phyloP scores from a whole-genome alignment of 2,329 filamentous ascomycete species.

The Pseudocercospora musae region DNA sequence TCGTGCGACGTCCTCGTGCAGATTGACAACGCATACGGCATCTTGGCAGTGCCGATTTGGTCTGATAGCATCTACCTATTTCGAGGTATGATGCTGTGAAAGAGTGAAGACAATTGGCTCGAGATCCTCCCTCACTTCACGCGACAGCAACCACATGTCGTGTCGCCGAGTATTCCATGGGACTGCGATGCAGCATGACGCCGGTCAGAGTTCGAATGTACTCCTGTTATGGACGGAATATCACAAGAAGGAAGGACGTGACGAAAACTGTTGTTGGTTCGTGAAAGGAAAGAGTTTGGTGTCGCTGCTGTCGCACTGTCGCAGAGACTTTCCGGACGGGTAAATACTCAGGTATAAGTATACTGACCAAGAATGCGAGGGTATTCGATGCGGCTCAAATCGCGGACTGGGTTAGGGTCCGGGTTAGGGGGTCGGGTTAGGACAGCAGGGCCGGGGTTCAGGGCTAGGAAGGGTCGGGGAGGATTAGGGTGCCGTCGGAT shows the following conservation, averaged over 20 bases:
- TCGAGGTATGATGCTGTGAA: not conserved
- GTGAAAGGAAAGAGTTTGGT: not conserved
- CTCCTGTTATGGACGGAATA: not conserved
- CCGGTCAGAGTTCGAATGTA: not conserved
- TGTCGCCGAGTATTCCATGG: not conserved
- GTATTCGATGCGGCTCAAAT: too few species aligned
- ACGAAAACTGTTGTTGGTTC: not conserved
- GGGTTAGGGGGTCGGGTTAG: too few species aligned
- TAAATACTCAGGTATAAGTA: too few species aligned
- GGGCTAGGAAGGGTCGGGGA: too few species aligned
- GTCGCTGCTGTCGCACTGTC: too few species aligned
- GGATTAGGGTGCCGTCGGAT: too few species aligned
- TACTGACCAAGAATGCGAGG: too few species aligned
- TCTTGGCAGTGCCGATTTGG: not conserved
- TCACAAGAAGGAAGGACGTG: not conserved
- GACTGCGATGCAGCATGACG: not conserved
- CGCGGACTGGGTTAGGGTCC: too few species aligned
- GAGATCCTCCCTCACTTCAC: not conserved
- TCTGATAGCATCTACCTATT: not conserved
- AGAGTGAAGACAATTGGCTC: not conserved
- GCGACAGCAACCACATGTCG: not conserved
- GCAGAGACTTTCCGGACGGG: too few species aligned
- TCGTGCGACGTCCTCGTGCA: conserved; percentile 1
- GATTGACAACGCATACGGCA: not conserved
- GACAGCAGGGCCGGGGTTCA: too few species aligned